Evolutionary conservation across 352 stramenopile species (phyloP), one percentile per base, ranked within the genome.

Genomic region (Pythium insidiosum): DNA sequence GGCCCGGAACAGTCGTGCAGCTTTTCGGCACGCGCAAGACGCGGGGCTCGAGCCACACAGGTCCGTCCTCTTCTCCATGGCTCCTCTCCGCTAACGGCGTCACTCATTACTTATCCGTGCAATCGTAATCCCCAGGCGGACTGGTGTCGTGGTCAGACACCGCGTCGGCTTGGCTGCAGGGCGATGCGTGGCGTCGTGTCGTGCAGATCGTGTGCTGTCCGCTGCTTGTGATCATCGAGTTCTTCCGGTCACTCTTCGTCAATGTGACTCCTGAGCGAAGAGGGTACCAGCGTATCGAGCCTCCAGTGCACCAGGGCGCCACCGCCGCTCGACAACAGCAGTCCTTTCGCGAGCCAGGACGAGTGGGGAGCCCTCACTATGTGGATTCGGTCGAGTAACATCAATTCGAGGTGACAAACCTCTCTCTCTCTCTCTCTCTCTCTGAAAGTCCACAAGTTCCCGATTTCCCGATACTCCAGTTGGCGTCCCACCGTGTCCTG

Each of bases 1-100:
- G 80, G 80, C 80, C 80, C 12, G 76, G 80, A 22, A 70, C 73
- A 0, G 67, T 87, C 18, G 77, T 92, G 30, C 80, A 92, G 69
- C 70, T 92, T 41, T 85, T 92, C 47, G 80, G 80, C 4, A 88
- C 74, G 12, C 59, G 62, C 28, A 87, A 73, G 47, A n/a, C n/a
- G n/a, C n/a, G n/a, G n/a, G 51, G 56, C 23, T 25, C 37, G 12
- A 21, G n/a, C 16, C 43, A 53, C 11, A 19, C 43, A n/a, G n/a
- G n/a, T n/a, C n/a, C n/a, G n/a, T n/a, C n/a, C n/a, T n/a, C n/a
- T n/a, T n/a, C n/a, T n/a, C n/a, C n/a, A n/a, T n/a, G n/a, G n/a
- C n/a, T n/a, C n/a, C n/a, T n/a, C n/a, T n/a, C n/a, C n/a, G n/a
- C n/a, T n/a, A n/a, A n/a, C n/a, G n/a, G n/a, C n/a, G n/a, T n/a